Base-by-base conservation (phyloP, 306 rosid genomes). In the Trifolium dubium region DNA sequence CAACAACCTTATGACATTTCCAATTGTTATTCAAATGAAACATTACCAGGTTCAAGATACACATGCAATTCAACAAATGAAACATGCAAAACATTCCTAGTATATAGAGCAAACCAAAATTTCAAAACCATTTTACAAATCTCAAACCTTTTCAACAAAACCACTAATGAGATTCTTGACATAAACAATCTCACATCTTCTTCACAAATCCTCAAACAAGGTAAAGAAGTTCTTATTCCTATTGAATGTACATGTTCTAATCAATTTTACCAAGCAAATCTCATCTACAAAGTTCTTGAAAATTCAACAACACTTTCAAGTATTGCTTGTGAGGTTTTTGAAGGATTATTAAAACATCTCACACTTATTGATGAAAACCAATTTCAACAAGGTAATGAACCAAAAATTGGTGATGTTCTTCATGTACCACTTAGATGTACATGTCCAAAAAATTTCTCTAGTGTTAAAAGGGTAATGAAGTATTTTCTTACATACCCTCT, bases 401-500 rank as follows among this genome's bases (percentile, higher is more conserved):
- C 65, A 17, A 28, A 58, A 64, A 41, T 59, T 64, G 91, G 83
- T 74, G 60, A 73, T 29, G 71, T 50, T 61, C 83, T 90, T 78
- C 73, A 37, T 2, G 81, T 88, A 67, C 88, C 91, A 55, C 76
- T 88, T 10, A 82, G 65, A 71, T 88, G 96, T 67, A 81, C 91
- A 61, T 90, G 93, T 72, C 87, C 82, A 41, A 72, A 78, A 6
- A 85, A 78, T 77, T 73, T 66, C 62, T 67, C 81, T 1, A 44
- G 14, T 6, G n/a, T 5, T 1, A 67, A 41, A 43, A 55, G 78
- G n/a, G 71, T 86, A 35, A 76, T 86, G 40, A 76, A 86, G 65
- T 74, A 83, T 73, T 88, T 86, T 78, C 84, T 88, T 7, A 85
- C 92, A 65, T 88, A 86, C 86, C 96, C 93, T 76, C 1, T 88